Evolutionary conservation across 352 stramenopile genomes (phyloP), one percentile per base, ranked within the genome.

Genomic region (Phytophthora lateralis): DNA sequence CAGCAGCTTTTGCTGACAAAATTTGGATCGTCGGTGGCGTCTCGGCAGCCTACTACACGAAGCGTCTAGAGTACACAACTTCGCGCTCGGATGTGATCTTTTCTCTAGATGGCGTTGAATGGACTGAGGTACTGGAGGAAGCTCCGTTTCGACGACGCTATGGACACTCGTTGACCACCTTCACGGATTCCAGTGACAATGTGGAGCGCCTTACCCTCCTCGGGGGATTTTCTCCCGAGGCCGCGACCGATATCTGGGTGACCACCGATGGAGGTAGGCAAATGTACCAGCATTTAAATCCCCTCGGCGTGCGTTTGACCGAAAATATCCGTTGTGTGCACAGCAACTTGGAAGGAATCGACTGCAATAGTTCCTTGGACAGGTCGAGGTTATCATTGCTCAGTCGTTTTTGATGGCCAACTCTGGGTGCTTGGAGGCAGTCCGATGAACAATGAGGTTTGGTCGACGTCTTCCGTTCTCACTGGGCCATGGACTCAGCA

Each of bases 371-470:
- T 58, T 45, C 76, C 83, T 3, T 95, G 83, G 83, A 2, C 69
- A 24, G 83, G 83, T 15, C 69, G 85, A 35, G 85, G 82, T 11
- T 93, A 85, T 55, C 85, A 95, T 62, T 95, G 85, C 66, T 72
- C 85, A 3, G 75, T 90, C 4, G 69, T 71, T 1, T 91, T 90
- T 55, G 52, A 83, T 32, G 55, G 47, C n/a, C 72, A 73, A 26
- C 45, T 93, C 4, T 92, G 80, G 68, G 59, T 95, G 17, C 66
- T 93, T n/a, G 85, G 83, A 8, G 85, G 85, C 1, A 92, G 75
- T 60, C 85, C 85, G n/a, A 56, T 92, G 14, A 91, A 85, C 56
- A 92, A 91, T 62, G 76, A 91, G 14, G 82, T 95, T 35, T 95
- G 84, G 83, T 85, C 71, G 4, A 89, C 85, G 0, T 52, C 71